These are phyloP conservation scores for Teunomyces gatunensis DNA, from an alignment of 805 yeast genomes.

Conservation along the genomic window DNA sequence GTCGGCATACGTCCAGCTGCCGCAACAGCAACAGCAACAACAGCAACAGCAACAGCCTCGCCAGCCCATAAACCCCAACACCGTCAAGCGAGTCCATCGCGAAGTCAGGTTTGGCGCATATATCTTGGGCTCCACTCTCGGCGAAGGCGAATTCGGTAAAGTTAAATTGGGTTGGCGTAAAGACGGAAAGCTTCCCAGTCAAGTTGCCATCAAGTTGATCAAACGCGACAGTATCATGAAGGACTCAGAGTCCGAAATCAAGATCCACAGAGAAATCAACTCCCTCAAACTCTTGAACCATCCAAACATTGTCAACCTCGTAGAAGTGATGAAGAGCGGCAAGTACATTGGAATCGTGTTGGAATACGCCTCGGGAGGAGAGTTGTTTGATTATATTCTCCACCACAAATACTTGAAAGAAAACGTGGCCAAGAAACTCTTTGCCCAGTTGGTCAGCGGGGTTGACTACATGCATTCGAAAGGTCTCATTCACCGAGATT, in stretches of 20 bases:
- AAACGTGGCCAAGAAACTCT: conserved; percentile 76
- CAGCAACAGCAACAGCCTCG: conserved; percentile 5
- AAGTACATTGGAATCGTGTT: conserved; percentile 94
- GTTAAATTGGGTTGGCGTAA: conserved; percentile 96
- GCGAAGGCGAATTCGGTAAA: conserved; percentile 98
- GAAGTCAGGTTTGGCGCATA: conserved; percentile 88
- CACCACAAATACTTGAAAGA: conserved; percentile 86
- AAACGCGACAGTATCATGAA: conserved; percentile 85
- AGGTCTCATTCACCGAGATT: conserved; percentile 76
- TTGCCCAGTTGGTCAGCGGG: conserved; percentile 92
- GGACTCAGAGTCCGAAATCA: conserved; percentile 81
- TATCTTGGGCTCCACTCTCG: conserved; percentile 86
- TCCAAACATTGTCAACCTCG: conserved; percentile 89
- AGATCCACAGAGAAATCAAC: conserved; percentile 89
- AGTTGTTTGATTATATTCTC: conserved; percentile 87
- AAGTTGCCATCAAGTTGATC: conserved; percentile 91
- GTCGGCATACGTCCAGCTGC: conserved; percentile 1
- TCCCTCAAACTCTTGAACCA: conserved; percentile 83
- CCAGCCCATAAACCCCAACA: conserved; percentile 12
- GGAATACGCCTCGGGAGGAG: conserved; percentile 97
- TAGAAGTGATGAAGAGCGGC: conserved; percentile 90
- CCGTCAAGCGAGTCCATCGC: conserved; percentile 42
- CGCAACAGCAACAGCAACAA: not conserved
- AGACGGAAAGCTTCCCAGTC: conserved; percentile 72
- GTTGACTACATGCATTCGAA: conserved; percentile 85